Evolutionary conservation across 148 eudicot genomes (phyloP), one percentile per base, ranked within the genome.

Genomic region (Fallopia convolvulus): DNA sequence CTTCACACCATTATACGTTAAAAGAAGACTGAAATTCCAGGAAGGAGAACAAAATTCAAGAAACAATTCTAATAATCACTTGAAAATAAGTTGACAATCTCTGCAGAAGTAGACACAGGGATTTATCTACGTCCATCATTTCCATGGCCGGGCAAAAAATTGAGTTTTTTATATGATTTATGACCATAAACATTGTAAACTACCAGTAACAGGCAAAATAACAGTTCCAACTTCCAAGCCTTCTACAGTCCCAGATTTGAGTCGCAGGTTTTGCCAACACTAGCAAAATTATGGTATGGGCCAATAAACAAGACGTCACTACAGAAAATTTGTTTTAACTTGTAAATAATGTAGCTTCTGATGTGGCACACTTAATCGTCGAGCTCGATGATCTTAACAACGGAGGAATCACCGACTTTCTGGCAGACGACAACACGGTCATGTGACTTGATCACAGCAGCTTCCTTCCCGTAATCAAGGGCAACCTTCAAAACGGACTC

Each of bases 391-490:
- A 94, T 94, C 90, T 94, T 94, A 65, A 94, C 95, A 12, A 94
- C 98, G 2, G 98, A 90, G 53, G 97, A 83, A 86, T 92, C 98
- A 42, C 93, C 97, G 33, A 94, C 91, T 77, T 94, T 94, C 78
- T 94, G 98, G 86, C 93, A 91, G 70, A 94, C 78, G 12, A 94
- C 98, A n/a, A 94, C 93, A 60, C 97, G 86, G 61, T 94, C 98
- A 70, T 94, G 98, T 9, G 98, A 87, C 84, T 92, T 94, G 70
- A 92, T 82, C 4, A 94, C 86, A 46, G 97, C 98, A 0, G 91
- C 82, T n/a, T 87, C 83, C 86, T 90, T 92, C 52, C 98, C 98
- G 26, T 94, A 93, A 52, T 94, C 98, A 21, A 94, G 89, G 14
- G 98, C 98, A 75, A 88, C 91, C 87, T 92, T 92, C 86, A 94